Evolutionary conservation across 176 grass and related monocot genomes (phyloP), one percentile per base, ranked within the genome.

Genomic region (Rhynchospora tenuis): DNA sequence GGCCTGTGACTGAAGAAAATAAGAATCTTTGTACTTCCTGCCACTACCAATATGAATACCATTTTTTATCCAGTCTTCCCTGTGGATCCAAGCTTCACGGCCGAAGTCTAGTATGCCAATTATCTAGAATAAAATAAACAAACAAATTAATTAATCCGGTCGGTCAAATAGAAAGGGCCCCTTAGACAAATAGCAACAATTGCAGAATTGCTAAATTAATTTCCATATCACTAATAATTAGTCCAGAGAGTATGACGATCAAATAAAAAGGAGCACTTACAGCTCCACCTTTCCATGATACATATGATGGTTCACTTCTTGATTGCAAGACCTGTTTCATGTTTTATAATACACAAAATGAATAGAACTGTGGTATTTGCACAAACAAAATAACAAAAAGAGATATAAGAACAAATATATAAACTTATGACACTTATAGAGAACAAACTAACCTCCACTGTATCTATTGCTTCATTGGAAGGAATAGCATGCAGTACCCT

Each of bases 1-100:
- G 28, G 88, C 86, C 54, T 98, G 95, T 3, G 92, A 87, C 60
- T 98, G 92, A 80, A 98, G 95, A 83, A 87, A 98, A 89, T 91
- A 98, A 1, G 95, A 95, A 88, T 98, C 95, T 78, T 90, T 95
- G 6, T 98, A 98, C 73, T 98, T 98, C 84, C 95, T 98, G 38
- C 90, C 91, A 87, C 95, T 95, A 38, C 89, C 88, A 12, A 93
- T 76, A 20, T 94, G 92, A 75, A 98, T 54, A 6, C 95, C 95
- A 86, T 91, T 94, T 93, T 86, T 91, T 66, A 94, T 86, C 95
- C 95, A 98, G 78, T 98, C 92, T 83, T 98, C 95, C 87, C 92
- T 91, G 74, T 98, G 90, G 38, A 98, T 98, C 95, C 95, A 98
- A 46, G 92, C 95, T 87, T 95, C 95, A 75, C 84, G 91, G 47